phyloP scores from a whole-genome alignment of 2,329 filamentous ascomycete genomes.

The Elsinoe perseae region DNA sequence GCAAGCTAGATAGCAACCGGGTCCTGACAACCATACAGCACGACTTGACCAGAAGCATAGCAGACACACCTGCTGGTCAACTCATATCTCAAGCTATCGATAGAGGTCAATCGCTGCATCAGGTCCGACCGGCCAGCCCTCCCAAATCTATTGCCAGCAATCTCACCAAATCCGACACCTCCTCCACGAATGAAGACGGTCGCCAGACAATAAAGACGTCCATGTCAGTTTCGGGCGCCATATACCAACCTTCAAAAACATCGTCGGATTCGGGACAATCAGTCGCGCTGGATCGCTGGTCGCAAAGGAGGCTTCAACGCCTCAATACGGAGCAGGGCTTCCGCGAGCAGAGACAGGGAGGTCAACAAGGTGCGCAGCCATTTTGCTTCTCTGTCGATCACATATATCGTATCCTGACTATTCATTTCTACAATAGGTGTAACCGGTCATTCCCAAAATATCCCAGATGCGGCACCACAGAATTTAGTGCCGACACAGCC shows the following conservation, averaged over 20 bases:
- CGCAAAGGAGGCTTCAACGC: constrained; percentile 32
- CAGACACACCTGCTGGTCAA: constrained; percentile 11
- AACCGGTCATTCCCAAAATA: constrained; percentile 10
- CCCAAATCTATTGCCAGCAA: background rate
- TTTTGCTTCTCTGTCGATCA: background rate
- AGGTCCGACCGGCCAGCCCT: constrained; percentile 5
- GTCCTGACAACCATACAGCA: background rate
- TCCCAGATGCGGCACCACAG: constrained; percentile 11
- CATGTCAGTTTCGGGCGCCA: constrained; percentile 9
- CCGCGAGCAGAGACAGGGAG: constrained; percentile 31
- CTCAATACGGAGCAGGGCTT: constrained; percentile 34
- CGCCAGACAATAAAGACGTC: constrained; percentile 6
- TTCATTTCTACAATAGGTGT: background rate
- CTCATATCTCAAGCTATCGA: constrained; percentile 9
- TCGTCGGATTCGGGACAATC: constrained; percentile 30
- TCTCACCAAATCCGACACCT: constrained; percentile 9
- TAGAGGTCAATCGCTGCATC: constrained; percentile 6
- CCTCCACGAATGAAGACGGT: constrained; percentile 14
- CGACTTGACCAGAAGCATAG: background rate
- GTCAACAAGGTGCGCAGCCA: constrained; percentile 17
- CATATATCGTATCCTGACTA: background rate
- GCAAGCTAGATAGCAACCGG: background rate
- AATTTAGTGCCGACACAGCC: constrained; percentile 15
- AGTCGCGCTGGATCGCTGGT: constrained; percentile 29
- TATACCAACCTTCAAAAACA: constrained; percentile 21